Evolutionary conservation across 2,329 filamentous ascomycete genomes (phyloP), one percentile per base, ranked within the genome.

Genomic region (Penicillium oxalicum): DNA sequence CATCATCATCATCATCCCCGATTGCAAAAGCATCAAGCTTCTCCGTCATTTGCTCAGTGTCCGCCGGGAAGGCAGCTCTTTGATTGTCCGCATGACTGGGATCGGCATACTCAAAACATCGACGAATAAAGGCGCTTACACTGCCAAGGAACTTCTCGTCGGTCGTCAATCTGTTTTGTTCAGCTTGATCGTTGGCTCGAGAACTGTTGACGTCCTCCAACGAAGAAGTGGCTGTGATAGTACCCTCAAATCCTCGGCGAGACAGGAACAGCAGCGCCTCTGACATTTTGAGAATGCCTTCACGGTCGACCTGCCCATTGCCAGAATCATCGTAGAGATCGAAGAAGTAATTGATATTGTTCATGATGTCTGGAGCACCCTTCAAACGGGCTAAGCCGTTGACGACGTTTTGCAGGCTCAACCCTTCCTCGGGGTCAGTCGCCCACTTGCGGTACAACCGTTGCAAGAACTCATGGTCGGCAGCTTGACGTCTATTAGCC

Each of bases 51-150:
- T 68, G 56, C 39, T 56, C 56, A 28, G 60, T 51, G 29, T 58
- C 34, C 11, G 68, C 62, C 34, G 69, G 66, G 8, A 70, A 54
- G 26, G 47, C 44, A 11, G 53, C 42, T 37, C 69, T 69, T 50
- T 82, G 77, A 54, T 83, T 79, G 64, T 79, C 77, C 1, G 86
- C 83, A 54, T 87, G 85, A 62, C 94, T 91, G 1, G 93, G 91
- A 63, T 98, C 93, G 5, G 93, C 93, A 63, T 98, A 98, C 70
- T 98, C 93, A 57, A 98, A 98, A 69, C 93, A 98, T 50, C 93
- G 81, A 55, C 91, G 81, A 51, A 97, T 98, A 65, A 98, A 98
- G 2, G 90, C 90, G 59, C 89, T 95, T 45, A 98, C 90, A 53
- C 91, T 95, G 53, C 86, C 88, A 26, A 98, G 73, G 64, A 98